Evolutionary conservation across 495 filamentous ascomycete genomes (phyloP).

Genomic region (Ascodesmis nigricans): DNA sequence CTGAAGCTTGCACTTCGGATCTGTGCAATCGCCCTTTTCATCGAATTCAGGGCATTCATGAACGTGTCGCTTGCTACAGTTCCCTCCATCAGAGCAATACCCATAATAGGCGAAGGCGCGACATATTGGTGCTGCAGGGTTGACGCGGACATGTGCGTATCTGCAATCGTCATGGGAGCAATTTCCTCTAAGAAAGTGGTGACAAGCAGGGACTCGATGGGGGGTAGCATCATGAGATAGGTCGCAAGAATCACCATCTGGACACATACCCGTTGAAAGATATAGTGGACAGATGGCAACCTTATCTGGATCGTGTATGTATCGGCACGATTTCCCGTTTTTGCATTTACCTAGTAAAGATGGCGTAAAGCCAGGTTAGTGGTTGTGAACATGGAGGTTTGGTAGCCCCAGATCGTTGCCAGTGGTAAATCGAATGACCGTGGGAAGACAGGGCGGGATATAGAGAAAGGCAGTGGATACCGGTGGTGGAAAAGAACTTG

Average conservation of each 20-base stretch:
- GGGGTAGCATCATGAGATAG: slow-evolving; percentile 78
- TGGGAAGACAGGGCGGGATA: no score
- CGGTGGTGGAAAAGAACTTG: slow-evolving; percentile 75
- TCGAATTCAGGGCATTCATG: slow-evolving; percentile 87
- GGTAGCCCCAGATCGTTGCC: no score
- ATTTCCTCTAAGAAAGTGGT: slow-evolving; percentile 76
- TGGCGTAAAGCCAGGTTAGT: no score
- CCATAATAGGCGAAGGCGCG: slow-evolving; percentile 65
- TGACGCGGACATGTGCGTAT: slow-evolving; percentile 71
- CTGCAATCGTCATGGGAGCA: slow-evolving; percentile 76
- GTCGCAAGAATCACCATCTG: slow-evolving; percentile 63
- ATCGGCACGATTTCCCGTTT: slow-evolving; percentile 37
- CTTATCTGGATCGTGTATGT: slow-evolving; percentile 65
- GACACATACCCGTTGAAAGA: slow-evolving; percentile 57
- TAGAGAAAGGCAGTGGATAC: slow-evolving; percentile 37
- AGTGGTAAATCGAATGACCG: no score
- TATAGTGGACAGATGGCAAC: slow-evolving; percentile 83
- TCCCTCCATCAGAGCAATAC: slow-evolving; percentile 67
- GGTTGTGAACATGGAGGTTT: no score
- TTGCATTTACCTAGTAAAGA: slow-evolving; percentile 21
- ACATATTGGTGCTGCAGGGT: slow-evolving; percentile 63
- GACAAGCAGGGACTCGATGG: slow-evolving; percentile 65
- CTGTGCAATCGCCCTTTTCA: slow-evolving; percentile 67
- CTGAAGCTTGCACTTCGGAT: slow-evolving; percentile 59
- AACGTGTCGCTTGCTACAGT: slow-evolving; percentile 64